A percentile compares a stretch with the other conserved stretches of the same genome.
These are phyloP conservation scores for Phytopythium mirpurense DNA, from an alignment of 352 stramenopile species.

Conservation along the genomic window DNA sequence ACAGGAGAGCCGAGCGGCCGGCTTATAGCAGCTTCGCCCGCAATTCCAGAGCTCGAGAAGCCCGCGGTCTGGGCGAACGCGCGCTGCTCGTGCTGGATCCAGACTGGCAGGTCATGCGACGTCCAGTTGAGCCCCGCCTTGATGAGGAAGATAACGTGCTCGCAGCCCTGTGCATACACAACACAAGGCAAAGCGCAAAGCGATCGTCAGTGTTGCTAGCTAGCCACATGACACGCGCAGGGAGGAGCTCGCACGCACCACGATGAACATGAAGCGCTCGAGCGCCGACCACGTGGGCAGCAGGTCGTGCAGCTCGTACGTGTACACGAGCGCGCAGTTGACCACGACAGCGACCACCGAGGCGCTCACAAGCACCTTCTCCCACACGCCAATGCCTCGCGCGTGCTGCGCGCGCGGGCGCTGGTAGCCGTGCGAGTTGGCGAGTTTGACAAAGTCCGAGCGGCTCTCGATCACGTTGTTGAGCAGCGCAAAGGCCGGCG, in stretches of 20 bases:
- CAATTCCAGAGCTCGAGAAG: conserved; percentile 2
- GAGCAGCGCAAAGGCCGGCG: conserved; percentile 85
- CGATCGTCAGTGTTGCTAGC: background rate
- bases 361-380: conserved; percentile 90
- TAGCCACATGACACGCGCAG: background rate
- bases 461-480: conserved; percentile 91
- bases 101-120: conserved; percentile 28
- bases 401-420: conserved; percentile 86
- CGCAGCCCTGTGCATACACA: conserved; percentile 20
- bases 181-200: background rate
- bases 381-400: conserved; percentile 90
- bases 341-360: conserved; percentile 90
- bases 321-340: conserved; percentile 92
- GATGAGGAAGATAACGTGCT: conserved; percentile 55
- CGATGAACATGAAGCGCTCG: conserved; percentile 55
- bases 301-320: conserved; percentile 49
- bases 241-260: conserved; percentile 21
- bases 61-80: conserved; percentile 7
- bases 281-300: conserved; percentile 51
- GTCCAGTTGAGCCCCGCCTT: conserved; percentile 56
- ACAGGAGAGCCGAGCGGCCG: conserved; percentile 5
- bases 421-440: conserved; percentile 81
- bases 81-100: conserved; percentile 41
- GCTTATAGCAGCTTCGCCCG: background rate
- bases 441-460: conserved; percentile 91